Base-by-base conservation (phyloP, 2,329 filamentous ascomycete genomes). In the Aspergillus thermomutatus region DNA sequence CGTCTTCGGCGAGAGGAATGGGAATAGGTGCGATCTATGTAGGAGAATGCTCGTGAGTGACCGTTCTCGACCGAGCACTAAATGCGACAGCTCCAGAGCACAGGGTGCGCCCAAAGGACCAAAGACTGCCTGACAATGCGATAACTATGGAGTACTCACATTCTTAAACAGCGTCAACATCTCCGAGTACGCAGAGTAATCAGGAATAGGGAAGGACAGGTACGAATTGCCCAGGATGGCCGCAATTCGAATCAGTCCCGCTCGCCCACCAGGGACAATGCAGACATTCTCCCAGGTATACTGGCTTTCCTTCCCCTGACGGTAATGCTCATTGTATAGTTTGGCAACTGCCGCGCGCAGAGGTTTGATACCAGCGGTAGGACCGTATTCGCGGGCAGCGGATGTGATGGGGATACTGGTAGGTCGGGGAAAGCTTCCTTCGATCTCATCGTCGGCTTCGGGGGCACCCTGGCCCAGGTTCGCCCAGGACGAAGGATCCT, bases 231-330 rank as follows among this genome's bases (percentile, higher is more conserved):
- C 93, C 65, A 97, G 78, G 5, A 97, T 92, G 52, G 93, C 93
- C 21, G 93, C 93, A 72, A 97, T 97, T 66, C 93, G 86, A 72
- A 97, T 97, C 76, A 97, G 80, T 50, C 93, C 93, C 34, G 93
- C 93, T 67, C 93, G 86, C 41, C 93, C 93, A 74, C 92, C 92
- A 48, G 93, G 93, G 3, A 97, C 93, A 72, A 97, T 96, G 73
- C 90, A 92, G 19, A 97, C 93, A 74, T 97, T 97, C 80, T 97
- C 93, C 89, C 91, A 97, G 5, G 90, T 95, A 75, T 97, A 97
- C 77, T 95, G 83, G 75, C 89, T 93, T 10, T 86, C 82, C 79
- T 94, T 95, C 69, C 89, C 91, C 77, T 93, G 79, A 62, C 93
- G 87, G 69, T 97, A 93, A 75, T 93, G 90, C 73, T 88, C 89